Conservation (phyloP, 306 rosid genomes). For the Erythrophleum fordii region DNA sequence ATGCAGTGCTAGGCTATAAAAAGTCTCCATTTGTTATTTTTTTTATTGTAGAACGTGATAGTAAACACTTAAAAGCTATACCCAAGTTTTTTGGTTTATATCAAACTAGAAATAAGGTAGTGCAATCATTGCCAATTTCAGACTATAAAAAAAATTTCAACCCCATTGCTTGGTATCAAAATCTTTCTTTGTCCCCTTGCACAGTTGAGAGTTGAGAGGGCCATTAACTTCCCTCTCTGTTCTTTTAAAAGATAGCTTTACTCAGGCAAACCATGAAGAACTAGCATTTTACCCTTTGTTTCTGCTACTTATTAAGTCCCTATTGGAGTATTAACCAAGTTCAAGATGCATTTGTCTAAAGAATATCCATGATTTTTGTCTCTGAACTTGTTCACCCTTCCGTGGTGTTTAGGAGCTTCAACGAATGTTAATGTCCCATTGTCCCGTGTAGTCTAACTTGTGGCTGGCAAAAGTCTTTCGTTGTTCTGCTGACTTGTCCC, state of each 20-base stretch:
- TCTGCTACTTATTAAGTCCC: background rate
- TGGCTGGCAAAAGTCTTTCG: background rate
- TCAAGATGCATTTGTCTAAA: background rate
- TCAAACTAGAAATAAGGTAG: background rate
- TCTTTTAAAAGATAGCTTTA: constrained; percentile 1
- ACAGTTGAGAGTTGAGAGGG: background rate
- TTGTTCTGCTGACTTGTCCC: constrained; percentile 11
- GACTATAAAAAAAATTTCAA: constrained; percentile 1
- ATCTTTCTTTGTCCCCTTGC: background rate
- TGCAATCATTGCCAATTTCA: background rate
- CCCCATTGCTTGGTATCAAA: background rate
- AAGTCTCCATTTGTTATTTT: background rate
- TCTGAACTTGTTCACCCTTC: background rate
- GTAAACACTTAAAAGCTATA: background rate
- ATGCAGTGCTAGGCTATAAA: background rate
- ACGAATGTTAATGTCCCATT: background rate
- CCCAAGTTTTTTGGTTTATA: background rate
- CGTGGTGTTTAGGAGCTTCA: background rate
- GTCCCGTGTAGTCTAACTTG: background rate
- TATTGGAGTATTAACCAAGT: background rate
- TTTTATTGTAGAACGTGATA: background rate
- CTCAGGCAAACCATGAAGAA: background rate
- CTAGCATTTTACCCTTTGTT: background rate
- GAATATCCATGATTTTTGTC: constrained; percentile 18
- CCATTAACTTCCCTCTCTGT: background rate